phyloP scores from a whole-genome alignment of 768 basidiomycete species.

The Phanerodontia chrysosporium region DNA sequence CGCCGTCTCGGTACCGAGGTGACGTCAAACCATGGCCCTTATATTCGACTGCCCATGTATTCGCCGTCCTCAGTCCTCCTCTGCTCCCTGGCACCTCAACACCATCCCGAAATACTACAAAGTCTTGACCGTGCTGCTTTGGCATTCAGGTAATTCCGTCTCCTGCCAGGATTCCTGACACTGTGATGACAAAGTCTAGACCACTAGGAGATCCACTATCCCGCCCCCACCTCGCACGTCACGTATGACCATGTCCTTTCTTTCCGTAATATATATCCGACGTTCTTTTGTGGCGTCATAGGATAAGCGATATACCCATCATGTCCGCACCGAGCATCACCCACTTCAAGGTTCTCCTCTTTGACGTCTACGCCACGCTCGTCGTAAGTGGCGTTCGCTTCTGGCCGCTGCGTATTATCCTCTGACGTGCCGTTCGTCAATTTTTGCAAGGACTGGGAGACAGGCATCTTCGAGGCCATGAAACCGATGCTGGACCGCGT shows the following conservation, averaged over 20 bases:
- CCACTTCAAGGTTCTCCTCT: conserved; percentile 48
- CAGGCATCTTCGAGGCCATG: conserved; percentile 54
- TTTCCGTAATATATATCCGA: background rate
- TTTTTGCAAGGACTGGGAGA: conserved; percentile 81
- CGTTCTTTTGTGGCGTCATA: background rate
- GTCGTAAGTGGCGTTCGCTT: conserved; percentile 33
- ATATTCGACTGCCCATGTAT: no score
- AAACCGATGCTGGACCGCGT: conserved; percentile 39
- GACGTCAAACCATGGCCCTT: background rate
- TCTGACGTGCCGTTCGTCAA: no score
- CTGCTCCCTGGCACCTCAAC: no score
- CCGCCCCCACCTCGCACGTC: no score
- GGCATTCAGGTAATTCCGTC: no score
- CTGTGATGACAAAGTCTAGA: no score
- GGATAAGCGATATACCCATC: background rate
- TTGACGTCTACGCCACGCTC: conserved; percentile 78
- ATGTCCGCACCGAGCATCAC: conserved; percentile 16
- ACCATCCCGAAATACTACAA: no score
- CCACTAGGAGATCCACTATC: no score
- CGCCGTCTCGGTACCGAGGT: background rate
- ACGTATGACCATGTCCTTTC: no score
- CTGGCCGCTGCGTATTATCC: background rate
- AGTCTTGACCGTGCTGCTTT: no score
- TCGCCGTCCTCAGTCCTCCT: no score
- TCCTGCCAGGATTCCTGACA: no score